Conservation (phyloP, 73 alveolate species). For the Breviolum minutum region DNA sequence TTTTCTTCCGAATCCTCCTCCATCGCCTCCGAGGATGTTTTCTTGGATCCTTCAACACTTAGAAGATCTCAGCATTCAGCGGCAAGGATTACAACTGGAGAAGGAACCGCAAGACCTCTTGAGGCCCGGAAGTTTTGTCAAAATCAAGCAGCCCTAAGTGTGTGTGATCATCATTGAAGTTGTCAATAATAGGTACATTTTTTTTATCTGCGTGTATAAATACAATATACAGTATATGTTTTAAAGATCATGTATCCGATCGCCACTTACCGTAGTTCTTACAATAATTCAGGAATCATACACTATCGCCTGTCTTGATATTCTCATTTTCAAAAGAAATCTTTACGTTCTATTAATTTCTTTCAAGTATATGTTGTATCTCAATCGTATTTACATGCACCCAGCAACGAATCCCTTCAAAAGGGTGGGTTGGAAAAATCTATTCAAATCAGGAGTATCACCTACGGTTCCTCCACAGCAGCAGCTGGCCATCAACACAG, state of each 20-base stretch:
- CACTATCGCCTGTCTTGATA: no score
- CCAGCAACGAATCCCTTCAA: no score
- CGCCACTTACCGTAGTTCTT: not conserved
- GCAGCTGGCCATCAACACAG: slow-evolving; percentile 1
- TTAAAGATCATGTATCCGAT: not conserved
- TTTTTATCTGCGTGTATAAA: not conserved
- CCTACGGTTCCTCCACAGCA: not conserved
- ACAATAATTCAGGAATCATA: no score
- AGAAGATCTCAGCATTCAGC: not conserved
- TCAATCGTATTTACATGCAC: not conserved
- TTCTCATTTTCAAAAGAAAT: no score
- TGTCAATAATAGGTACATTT: not conserved
- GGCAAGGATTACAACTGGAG: not conserved
- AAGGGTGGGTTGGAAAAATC: no score
- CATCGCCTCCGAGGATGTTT: not conserved
- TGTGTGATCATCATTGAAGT: not conserved
- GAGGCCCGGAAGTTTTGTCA: not conserved
- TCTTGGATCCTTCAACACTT: not conserved
- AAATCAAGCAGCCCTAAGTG: no score
- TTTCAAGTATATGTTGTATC: no score
- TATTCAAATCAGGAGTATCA: not conserved
- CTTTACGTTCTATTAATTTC: no score
- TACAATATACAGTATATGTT: not conserved
- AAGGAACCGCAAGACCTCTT: not conserved
- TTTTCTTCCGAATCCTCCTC: no score